Evolutionary conservation across 1,284 basidiomycete species (phyloP).

Genomic region (Cryptococcus hybrid): DNA sequence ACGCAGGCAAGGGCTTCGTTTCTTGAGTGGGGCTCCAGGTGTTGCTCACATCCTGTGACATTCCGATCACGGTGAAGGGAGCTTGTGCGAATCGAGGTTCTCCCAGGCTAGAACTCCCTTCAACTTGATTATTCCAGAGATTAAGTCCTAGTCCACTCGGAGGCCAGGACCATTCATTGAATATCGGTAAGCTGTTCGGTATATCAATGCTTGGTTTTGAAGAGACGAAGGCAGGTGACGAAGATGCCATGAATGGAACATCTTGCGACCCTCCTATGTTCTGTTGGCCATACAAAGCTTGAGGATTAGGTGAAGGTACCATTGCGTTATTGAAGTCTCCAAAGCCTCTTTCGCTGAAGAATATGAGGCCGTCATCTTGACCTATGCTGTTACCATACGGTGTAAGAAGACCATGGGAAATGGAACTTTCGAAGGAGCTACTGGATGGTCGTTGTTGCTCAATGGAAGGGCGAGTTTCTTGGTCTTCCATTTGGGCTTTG

Average conservation of each 20-base stretch:
- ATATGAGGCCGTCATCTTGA: constrained; percentile 4
- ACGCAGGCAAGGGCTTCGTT: too few species aligned
- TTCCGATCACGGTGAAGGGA: too few species aligned
- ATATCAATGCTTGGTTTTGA: not conserved
- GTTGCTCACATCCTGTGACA: too few species aligned
- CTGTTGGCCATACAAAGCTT: not conserved
- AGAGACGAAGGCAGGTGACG: not conserved
- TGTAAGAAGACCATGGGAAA: not conserved
- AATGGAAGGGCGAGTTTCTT: constrained; percentile 9
- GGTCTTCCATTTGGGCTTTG: constrained; percentile 27
- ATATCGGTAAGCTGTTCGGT: not conserved
- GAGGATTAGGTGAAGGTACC: not conserved
- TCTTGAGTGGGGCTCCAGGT: too few species aligned
- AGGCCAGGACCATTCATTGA: not conserved
- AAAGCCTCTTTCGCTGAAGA: not conserved
- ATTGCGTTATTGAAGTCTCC: not conserved
- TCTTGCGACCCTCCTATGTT: not conserved
- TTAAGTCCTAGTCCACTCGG: not conserved
- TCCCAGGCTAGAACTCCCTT: too few species aligned
- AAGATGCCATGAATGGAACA: not conserved
- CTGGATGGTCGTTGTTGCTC: not conserved
- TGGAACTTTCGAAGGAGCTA: not conserved
- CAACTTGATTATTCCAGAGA: not conserved
- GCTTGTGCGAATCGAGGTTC: too few species aligned
- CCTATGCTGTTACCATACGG: not conserved